phyloP scores from a whole-genome alignment of 2,329 filamentous ascomycete species.

The Pseudogymnoascus sp. region DNA sequence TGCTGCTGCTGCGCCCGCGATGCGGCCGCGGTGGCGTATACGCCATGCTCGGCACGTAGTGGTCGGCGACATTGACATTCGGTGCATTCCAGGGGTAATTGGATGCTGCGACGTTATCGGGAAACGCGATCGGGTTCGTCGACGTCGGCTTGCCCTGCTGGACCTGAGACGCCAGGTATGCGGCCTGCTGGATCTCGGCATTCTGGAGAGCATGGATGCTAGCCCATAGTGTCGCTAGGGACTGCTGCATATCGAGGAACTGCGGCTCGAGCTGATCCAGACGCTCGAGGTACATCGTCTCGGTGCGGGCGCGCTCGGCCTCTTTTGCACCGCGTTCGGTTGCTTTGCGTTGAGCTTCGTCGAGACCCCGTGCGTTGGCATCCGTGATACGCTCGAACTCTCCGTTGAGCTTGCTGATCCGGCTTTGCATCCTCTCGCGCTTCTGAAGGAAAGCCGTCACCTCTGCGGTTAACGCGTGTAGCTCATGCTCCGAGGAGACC shows the following conservation, averaged over 20 bases:
- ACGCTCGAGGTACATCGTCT: constrained; percentile 22
- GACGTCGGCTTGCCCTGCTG: constrained; percentile 2
- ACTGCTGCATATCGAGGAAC: constrained; percentile 13
- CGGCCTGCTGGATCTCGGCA: constrained; percentile 11
- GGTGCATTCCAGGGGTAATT: constrained; percentile 16
- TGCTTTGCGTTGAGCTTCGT: constrained; percentile 30
- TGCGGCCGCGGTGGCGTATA: constrained; percentile 17
- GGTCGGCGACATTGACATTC: neutral
- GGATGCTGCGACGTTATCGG: constrained; percentile 10
- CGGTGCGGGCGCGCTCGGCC: constrained; percentile 23
- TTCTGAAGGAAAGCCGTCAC: constrained; percentile 58
- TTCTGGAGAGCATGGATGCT: constrained; percentile 13
- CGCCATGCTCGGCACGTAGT: constrained; percentile 17
- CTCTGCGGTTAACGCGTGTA: constrained; percentile 59
- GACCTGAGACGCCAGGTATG: neutral
- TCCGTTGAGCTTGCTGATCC: constrained; percentile 65
- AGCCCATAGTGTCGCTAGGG: constrained; percentile 11
- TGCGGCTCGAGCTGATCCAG: constrained; percentile 15
- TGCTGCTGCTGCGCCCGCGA: constrained; percentile 56
- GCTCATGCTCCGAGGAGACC: constrained; percentile 53
- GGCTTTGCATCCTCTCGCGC: constrained; percentile 64
- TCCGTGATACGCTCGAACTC: constrained; percentile 65
- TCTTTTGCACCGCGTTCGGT: constrained; percentile 24
- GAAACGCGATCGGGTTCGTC: constrained; percentile 9
- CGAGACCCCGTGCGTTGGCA: constrained; percentile 52